phyloP scores from a whole-genome alignment of 768 basidiomycete species.

The Pleurotus tuoliensis region DNA sequence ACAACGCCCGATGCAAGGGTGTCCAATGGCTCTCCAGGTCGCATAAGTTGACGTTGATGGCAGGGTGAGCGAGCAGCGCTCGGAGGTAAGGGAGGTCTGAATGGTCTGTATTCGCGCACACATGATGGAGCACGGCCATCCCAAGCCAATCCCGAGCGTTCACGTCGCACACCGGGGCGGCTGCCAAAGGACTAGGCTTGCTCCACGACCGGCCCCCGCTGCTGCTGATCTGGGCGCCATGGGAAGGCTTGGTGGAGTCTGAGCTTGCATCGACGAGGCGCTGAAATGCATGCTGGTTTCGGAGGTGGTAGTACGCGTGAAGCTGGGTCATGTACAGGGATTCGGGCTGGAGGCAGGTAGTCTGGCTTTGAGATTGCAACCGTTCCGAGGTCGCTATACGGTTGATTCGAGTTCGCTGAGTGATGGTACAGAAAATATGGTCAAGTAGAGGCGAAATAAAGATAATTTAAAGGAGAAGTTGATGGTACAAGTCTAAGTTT shows the following conservation, averaged over 20 bases:
- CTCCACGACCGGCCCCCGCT: conserved; percentile 60
- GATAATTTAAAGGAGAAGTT: neutral
- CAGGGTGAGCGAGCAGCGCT: conserved; percentile 70
- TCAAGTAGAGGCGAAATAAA: no score
- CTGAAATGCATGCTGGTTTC: conserved; percentile 74
- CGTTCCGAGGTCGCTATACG: conserved; percentile 1
- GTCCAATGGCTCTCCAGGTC: conserved; percentile 92
- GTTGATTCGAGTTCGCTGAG: neutral
- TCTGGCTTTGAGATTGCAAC: conserved; percentile 4
- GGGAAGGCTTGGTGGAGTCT: conserved; percentile 30
- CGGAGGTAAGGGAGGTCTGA: conserved; percentile 73
- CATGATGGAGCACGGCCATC: conserved; percentile 78
- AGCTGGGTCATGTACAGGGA: conserved; percentile 66
- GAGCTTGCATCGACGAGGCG: conserved; percentile 57
- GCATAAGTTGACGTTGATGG: conserved; percentile 71
- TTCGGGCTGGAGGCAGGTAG: conserved; percentile 2
- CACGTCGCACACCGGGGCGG: conserved; percentile 41
- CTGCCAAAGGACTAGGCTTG: conserved; percentile 36
- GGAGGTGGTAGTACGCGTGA: conserved; percentile 70
- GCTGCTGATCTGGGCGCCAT: conserved; percentile 31
- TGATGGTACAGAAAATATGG: neutral
- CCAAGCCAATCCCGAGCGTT: conserved; percentile 73
- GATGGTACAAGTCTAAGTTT: neutral
- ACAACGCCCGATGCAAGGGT: conserved; percentile 83
- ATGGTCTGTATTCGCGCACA: conserved; percentile 59